These are phyloP conservation scores for Malus sieversii DNA, from an alignment of 306 rosid genomes.

Conservation along the genomic window DNA sequence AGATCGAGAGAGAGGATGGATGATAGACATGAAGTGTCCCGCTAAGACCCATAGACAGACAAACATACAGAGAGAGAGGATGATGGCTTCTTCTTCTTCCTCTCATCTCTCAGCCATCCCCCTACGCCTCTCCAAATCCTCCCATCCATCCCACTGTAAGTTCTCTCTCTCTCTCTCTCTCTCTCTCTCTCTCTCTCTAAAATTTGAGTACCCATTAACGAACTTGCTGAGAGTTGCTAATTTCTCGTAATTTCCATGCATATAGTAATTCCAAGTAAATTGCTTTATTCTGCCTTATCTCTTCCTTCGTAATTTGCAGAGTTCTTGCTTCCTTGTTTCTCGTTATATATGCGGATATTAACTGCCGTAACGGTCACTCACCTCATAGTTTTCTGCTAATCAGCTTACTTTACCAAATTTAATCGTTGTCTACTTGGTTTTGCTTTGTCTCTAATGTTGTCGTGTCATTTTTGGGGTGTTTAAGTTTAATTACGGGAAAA, in stretches of 20 bases:
- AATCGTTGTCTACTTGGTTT: background rate
- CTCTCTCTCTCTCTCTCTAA: background rate
- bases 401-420: background rate
- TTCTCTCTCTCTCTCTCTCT: background rate
- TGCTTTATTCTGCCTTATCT: background rate
- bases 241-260: background rate
- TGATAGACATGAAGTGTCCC: background rate
- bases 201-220: background rate
- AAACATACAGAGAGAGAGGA: background rate
- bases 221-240: background rate
- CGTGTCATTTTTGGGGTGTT: background rate
- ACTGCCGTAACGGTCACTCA: background rate
- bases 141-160: conserved; percentile 28
- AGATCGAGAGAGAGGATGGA: background rate
- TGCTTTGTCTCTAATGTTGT: background rate
- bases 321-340: background rate
- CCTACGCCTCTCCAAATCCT: conserved; percentile 19
- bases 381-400: background rate
- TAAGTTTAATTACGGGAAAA: background rate
- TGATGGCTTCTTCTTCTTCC: conserved; percentile 35
- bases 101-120: conserved; percentile 48
- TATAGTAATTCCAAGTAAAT: background rate
- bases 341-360: background rate
- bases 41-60: background rate
- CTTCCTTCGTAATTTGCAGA: background rate